phyloP scores from a whole-genome alignment of 2,329 filamentous ascomycete genomes.

The Aspergillus costaricaensis region DNA sequence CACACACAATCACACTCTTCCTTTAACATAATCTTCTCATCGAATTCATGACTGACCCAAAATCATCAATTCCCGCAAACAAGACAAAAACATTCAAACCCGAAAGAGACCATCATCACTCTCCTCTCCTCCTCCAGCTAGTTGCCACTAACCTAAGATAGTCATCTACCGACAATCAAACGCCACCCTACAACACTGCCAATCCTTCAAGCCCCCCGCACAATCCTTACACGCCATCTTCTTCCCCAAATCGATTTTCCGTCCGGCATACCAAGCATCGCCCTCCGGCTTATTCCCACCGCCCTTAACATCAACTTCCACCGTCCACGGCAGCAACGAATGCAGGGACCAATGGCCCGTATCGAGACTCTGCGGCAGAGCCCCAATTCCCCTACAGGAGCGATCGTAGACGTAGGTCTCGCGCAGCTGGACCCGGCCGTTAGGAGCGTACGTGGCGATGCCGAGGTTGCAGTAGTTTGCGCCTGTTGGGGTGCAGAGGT shows the following conservation, averaged over 20 bases:
- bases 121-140: no score
- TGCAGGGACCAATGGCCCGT: constrained; percentile 1
- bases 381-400: neutral
- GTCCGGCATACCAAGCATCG: neutral
- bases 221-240: neutral
- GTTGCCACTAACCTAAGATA: no score
- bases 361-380: neutral
- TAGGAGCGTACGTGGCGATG: neutral
- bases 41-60: neutral
- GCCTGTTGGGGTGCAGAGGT: constrained; percentile 1
- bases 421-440: neutral
- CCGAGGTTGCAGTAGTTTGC: constrained; percentile 3
- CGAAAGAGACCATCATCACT: no score
- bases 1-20: no score
- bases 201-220: neutral
- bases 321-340: constrained; percentile 4
- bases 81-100: neutral
- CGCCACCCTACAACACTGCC: constrained; percentile 1
- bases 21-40: no score
- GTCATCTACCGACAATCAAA: constrained; percentile 1
- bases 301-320: neutral
- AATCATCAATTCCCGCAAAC: neutral
- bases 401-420: constrained; percentile 4
- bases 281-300: neutral
- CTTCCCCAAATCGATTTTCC: constrained; percentile 4